Conservation (phyloP, 192 early-diverging fungal genomes). For the Coemansia sp. region DNA sequence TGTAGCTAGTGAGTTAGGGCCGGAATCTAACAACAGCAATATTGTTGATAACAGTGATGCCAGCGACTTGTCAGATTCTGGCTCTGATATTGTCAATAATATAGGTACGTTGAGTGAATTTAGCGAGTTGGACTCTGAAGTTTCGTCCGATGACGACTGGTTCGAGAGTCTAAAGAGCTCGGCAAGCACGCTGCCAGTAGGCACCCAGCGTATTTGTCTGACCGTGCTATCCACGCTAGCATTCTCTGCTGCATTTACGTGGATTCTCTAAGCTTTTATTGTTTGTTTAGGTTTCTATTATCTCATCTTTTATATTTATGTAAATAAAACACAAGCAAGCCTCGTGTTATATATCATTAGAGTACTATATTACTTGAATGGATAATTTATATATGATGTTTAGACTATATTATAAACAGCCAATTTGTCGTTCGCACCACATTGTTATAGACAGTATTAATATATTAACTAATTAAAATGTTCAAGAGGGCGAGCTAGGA, state of each 20-base stretch:
- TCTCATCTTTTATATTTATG: no score
- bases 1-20: neutral
- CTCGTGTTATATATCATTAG: no score
- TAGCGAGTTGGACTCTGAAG: neutral
- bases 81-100: neutral
- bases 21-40: neutral
- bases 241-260: neutral
- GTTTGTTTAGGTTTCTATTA: neutral
- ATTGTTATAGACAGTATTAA: no score
- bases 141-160: conserved; percentile 2
- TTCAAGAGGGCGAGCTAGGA: no score
- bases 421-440: no score
- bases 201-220: neutral
- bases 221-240: neutral
- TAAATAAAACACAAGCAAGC: no score
- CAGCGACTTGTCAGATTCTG: neutral
- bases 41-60: neutral
- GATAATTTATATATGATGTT: no score
- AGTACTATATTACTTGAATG: no score
- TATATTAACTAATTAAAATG: no score
- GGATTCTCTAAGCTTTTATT: neutral
- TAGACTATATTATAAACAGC: no score
- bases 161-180: conserved; percentile 4
- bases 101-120: neutral
- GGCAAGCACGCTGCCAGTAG: neutral